Evolutionary conservation across 192 early-diverging fungal species (phyloP).

Genomic region (Mortierella claussenii): DNA sequence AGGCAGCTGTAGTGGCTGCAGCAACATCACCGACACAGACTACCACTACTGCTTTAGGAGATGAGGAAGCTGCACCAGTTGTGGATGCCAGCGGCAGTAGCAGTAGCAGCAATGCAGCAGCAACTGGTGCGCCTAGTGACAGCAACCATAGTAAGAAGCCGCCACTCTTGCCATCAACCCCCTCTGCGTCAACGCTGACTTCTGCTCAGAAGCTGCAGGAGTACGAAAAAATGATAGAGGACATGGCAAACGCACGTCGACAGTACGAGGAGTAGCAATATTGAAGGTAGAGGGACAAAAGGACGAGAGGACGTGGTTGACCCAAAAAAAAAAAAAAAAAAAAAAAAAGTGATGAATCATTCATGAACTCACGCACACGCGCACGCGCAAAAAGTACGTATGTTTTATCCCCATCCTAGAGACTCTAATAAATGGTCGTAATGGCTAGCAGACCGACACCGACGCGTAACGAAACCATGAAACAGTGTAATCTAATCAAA

Average conservation of each 20-base stretch:
- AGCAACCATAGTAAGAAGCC: too few relatives aligned
- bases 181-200: slow-evolving; percentile 3
- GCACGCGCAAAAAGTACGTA: too few relatives aligned
- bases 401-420: too few relatives aligned
- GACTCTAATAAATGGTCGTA: too few relatives aligned
- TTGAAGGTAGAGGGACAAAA: too few relatives aligned
- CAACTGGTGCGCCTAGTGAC: not conserved
- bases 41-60: not conserved
- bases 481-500: too few relatives aligned
- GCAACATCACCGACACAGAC: not conserved
- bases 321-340: slow-evolving; percentile 7
- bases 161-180: not conserved
- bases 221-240: slow-evolving; percentile 46
- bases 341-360: too few relatives aligned
- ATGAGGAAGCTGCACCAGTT: not conserved
- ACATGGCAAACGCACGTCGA: slow-evolving; percentile 45
- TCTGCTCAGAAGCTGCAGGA: slow-evolving; percentile 43
- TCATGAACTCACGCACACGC: too few relatives aligned
- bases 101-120: not conserved
- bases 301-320: too few relatives aligned
- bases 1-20: not conserved
- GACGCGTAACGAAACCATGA: too few relatives aligned
- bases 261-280: slow-evolving; percentile 32
- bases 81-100: not conserved
- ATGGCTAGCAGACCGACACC: too few relatives aligned